A percentile compares a stretch with the other conserved stretches of the same genome.
Evolutionary conservation across 192 early-diverging fungal species (phyloP).

Genomic region (Funneliformis mosseae): DNA sequence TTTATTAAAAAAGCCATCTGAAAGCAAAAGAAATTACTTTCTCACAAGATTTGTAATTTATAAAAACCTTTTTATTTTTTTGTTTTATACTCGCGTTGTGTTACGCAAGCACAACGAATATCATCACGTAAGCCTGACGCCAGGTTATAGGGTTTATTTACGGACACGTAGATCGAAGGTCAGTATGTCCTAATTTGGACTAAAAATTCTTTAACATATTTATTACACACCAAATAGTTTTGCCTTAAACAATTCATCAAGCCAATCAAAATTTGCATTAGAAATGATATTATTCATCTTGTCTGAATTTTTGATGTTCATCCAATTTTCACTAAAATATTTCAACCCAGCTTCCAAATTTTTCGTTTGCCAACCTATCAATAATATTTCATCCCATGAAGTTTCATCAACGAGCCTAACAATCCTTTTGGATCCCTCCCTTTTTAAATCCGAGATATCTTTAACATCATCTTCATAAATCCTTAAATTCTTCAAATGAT

Average conservation of each 20-base stretch:
- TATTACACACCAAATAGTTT: not conserved
- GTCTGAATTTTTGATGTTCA: conserved; percentile 10
- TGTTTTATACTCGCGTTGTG: too few relatives aligned
- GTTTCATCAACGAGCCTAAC: conserved; percentile 2
- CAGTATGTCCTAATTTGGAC: too few relatives aligned
- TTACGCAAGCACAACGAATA: too few relatives aligned
- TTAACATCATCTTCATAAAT: conserved; percentile 29
- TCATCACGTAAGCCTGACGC: too few relatives aligned
- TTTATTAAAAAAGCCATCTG: too few relatives aligned
- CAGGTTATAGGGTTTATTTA: too few relatives aligned
- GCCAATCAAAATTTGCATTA: not conserved
- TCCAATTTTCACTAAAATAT: conserved; percentile 18
- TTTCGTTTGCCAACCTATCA: conserved; percentile 18
- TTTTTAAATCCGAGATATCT: conserved; percentile 6
- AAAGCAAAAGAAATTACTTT: too few relatives aligned
- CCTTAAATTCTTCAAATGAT: conserved; percentile 13
- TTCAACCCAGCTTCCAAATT: conserved; percentile 12
- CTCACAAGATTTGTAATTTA: too few relatives aligned
- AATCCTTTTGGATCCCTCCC: not conserved
- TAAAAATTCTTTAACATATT: too few relatives aligned
- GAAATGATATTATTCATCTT: conserved; percentile 9
- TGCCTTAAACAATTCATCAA: not conserved
- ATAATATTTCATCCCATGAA: conserved; percentile 32
- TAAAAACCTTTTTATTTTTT: too few relatives aligned
- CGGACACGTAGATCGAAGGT: too few relatives aligned